Evolutionary conservation across 768 basidiomycete species (phyloP).

Genomic region (Rhodocollybia butyracea): DNA sequence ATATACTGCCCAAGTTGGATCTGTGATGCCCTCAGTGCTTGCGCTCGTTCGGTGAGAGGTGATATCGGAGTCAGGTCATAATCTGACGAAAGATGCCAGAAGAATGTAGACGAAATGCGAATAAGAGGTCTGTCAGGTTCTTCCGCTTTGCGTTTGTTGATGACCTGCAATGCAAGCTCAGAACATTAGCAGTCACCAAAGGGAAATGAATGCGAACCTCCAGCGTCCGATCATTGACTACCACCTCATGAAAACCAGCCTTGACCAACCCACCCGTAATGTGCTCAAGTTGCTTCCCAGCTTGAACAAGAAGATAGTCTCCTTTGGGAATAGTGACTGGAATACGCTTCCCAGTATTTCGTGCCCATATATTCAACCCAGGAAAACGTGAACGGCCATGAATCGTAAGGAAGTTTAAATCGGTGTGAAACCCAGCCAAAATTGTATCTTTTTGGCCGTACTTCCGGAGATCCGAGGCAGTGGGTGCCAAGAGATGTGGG

Average conservation of each 20-base stretch:
- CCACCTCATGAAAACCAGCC: conserved; percentile 91
- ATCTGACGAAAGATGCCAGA: conserved; percentile 92
- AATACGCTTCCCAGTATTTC: conserved; percentile 90
- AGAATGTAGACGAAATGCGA: conserved; percentile 95
- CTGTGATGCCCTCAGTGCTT: conserved; percentile 37
- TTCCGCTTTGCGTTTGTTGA: conserved; percentile 54
- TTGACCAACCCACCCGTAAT: conserved; percentile 81
- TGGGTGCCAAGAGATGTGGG: conserved; percentile 89
- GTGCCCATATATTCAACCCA: conserved; percentile 91
- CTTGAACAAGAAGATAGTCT: conserved; percentile 85
- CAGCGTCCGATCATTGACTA: conserved; percentile 79
- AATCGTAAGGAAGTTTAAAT: conserved; percentile 92
- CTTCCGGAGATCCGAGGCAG: conserved; percentile 83
- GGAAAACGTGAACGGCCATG: conserved; percentile 86
- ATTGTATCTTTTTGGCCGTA: conserved; percentile 80
- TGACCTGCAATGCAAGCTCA: conserved; percentile 40
- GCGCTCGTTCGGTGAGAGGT: conserved; percentile 45
- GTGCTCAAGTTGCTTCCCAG: conserved; percentile 94
- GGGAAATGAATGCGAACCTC: conserved; percentile 40
- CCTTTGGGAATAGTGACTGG: conserved; percentile 82
- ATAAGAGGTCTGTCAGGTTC: conserved; percentile 80
- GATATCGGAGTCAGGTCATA: conserved; percentile 70
- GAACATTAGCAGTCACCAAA: not conserved
- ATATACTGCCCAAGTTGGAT: conserved; percentile 35
- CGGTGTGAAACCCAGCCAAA: conserved; percentile 91